Evolutionary conservation across 2,329 filamentous ascomycete genomes (phyloP), one percentile per base, ranked within the genome.

Genomic region (Cordyceps javanica): DNA sequence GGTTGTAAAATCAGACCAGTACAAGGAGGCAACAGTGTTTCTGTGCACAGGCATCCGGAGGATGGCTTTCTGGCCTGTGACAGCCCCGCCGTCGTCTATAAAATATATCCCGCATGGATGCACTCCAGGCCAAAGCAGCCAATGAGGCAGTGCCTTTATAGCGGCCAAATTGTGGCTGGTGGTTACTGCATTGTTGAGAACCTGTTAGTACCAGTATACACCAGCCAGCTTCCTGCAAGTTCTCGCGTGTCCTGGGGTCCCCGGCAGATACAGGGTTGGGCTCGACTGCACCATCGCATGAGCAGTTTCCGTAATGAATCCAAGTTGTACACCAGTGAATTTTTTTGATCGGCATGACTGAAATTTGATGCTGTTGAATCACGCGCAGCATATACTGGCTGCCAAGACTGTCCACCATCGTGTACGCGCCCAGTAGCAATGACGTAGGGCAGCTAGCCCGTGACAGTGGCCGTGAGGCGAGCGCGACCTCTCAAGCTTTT

Each of bases 31-130:
- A 9, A 19, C 21, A 54, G 19, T 39, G 23, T 30, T 16, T 23
- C 16, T 14, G 3, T 28, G 13, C 8, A 7, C 3, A 38, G 38
- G 3, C 19, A 32, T 48, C 10, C 8, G 19, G 23, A 45, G 16
- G 13, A 2, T n/a, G n/a, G 14, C 42, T n/a, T 11, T 50, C 26
- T 56, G 28, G 36, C 54, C 42, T 56, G 54, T 56, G 54, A 56
- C 19, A 34, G 54, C 54, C 54, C 54, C 54, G 44, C 54, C 25
- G 26, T 19, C 39, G 44, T 16, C 42, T 19, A 11, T 23, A n/a
- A 42, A 49, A 50, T 56, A 56, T 56, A 56, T 56, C 36, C 44
- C 54, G 45, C 54, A 56, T 10, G 30, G 34, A n/a, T 42, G 6
- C 54, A 34, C 34, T 23, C n/a, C 23, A 26, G 26, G 16, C 44